Evolutionary conservation across 164 flowering plant species (phyloP).

Genomic region (Dillenia suffruticosa): DNA sequence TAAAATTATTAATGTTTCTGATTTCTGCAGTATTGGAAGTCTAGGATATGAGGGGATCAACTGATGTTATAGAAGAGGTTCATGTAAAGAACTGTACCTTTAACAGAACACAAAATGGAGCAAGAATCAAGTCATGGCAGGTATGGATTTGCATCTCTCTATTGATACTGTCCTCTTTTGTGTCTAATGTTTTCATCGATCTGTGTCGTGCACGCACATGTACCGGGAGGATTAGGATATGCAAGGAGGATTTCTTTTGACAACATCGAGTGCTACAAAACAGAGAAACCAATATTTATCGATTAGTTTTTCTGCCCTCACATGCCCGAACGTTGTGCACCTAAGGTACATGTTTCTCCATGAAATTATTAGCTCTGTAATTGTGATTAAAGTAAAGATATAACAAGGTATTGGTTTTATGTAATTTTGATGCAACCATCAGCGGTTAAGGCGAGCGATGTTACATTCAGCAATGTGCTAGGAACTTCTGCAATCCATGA

Average conservation of each 20-base stretch:
- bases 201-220: too few relatives aligned
- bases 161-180: background rate
- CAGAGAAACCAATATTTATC: conserved; percentile 26
- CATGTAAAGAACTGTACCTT: conserved; percentile 26
- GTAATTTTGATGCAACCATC: too few relatives aligned
- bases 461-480: background rate
- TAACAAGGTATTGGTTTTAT: too few relatives aligned
- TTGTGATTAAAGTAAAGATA: too few relatives aligned
- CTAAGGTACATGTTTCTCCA: too few relatives aligned
- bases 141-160: conserved; percentile 10
- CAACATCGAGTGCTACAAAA: background rate
- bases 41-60: conserved; percentile 27
- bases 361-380: too few relatives aligned
- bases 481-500: background rate
- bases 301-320: conserved; percentile 24
- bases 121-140: conserved; percentile 46
- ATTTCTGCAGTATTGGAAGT: conserved; percentile 34
- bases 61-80: conserved; percentile 28
- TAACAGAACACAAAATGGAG: conserved; percentile 29
- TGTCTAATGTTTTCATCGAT: background rate
- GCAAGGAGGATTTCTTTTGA: conserved; percentile 23
- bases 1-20: too few relatives aligned
- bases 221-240: conserved; percentile 19
- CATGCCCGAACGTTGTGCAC: background rate
- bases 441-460: conserved; percentile 2